Conservation (phyloP, 2,329 filamentous ascomycete genomes). For the Thermothelomyces thermophilus region DNA sequence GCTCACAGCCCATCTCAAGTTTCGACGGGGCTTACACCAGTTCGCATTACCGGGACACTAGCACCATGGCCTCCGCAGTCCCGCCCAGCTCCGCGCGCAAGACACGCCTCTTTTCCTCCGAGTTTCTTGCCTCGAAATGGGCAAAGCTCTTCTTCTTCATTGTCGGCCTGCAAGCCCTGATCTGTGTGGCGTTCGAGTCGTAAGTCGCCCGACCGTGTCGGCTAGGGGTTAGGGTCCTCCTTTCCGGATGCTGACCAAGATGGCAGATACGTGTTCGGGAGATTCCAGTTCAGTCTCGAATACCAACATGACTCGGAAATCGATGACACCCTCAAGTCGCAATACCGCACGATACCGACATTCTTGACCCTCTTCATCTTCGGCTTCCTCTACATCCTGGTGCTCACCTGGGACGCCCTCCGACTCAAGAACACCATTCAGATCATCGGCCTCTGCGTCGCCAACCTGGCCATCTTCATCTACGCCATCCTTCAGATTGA, state of each 20-base stretch:
- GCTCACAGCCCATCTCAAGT: conserved; percentile 27
- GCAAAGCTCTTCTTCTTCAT: conserved; percentile 77
- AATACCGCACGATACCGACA: conserved; percentile 74
- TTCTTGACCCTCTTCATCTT: conserved; percentile 97
- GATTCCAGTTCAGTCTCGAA: conserved; percentile 63
- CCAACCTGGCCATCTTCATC: conserved; percentile 84
- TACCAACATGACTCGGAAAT: conserved; percentile 33
- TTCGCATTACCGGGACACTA: conserved; percentile 31
- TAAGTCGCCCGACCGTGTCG: conserved; percentile 41
- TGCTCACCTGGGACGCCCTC: conserved; percentile 88
- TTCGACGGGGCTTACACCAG: conserved; percentile 29
- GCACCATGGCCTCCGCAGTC: conserved; percentile 27
- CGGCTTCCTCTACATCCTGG: conserved; percentile 85
- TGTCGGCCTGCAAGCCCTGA: conserved; percentile 66
- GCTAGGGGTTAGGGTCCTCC: neutral
- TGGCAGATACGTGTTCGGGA: conserved; percentile 76
- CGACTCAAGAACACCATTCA: conserved; percentile 97
- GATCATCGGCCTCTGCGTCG: conserved; percentile 87
- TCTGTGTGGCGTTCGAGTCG: conserved; percentile 81
- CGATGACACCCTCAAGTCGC: conserved; percentile 39
- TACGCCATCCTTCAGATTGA: conserved; percentile 92
- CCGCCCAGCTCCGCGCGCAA: conserved; percentile 30
- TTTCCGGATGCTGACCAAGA: conserved; percentile 5
- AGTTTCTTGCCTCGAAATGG: conserved; percentile 78
- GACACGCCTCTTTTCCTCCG: conserved; percentile 43